These are phyloP conservation scores for Diplodia scrobiculata DNA, from an alignment of 2,329 filamentous ascomycete genomes.

Conservation along the genomic window DNA sequence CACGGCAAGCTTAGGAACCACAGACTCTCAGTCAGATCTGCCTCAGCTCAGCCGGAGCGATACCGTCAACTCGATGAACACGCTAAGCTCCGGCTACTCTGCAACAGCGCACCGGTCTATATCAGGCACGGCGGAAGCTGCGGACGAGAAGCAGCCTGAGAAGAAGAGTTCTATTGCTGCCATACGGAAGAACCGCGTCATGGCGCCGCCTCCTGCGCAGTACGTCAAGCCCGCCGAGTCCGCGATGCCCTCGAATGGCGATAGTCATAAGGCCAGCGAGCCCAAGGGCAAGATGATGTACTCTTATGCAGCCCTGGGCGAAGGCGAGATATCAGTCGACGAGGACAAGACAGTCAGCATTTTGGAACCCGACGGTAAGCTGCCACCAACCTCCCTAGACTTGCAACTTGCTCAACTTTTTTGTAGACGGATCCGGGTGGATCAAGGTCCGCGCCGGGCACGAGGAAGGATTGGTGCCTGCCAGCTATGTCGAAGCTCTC, in stretches of 20 bases:
- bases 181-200: conserved; percentile 65
- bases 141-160: conserved; percentile 55
- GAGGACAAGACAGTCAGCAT: conserved; percentile 74
- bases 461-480: conserved; percentile 82
- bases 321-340: conserved; percentile 77
- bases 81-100: conserved; percentile 81
- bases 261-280: conserved; percentile 48
- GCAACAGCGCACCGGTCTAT: conserved; percentile 76
- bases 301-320: conserved; percentile 74
- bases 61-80: conserved; percentile 78
- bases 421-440: conserved; percentile 85
- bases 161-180: conserved; percentile 41
- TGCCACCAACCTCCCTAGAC: conserved; percentile 33
- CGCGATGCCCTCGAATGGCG: conserved; percentile 56
- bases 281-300: conserved; percentile 88
- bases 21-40: conserved; percentile 61
- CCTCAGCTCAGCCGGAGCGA: conserved; percentile 75
- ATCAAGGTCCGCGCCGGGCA: conserved; percentile 75
- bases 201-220: conserved; percentile 82
- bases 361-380: conserved; percentile 83
- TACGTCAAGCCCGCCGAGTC: conserved; percentile 62
- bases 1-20: conserved; percentile 48
- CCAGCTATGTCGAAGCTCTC: conserved; percentile 76
- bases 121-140: conserved; percentile 59
- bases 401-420: not conserved